These are phyloP conservation scores for Cystobasidium slooffiae DNA, from an alignment of 1,284 basidiomycete genomes.

Conservation along the genomic window DNA sequence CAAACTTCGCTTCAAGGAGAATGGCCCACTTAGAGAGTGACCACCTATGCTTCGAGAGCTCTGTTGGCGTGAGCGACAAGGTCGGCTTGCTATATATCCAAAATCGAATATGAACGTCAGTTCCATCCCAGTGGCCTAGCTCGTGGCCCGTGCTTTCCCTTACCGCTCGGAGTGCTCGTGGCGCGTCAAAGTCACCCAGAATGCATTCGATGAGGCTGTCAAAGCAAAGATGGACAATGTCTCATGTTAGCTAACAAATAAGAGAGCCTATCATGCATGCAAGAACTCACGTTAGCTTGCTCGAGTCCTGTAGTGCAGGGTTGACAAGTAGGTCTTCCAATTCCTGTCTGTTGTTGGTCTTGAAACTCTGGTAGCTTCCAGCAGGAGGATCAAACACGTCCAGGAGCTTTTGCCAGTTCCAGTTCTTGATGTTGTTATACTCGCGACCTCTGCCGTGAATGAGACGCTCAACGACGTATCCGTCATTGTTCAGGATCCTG, in stretches of 20 bases:
- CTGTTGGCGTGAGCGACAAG: too few species aligned
- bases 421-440: constrained; percentile 60
- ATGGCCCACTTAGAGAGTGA: too few species aligned
- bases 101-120: too few species aligned
- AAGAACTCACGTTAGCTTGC: constrained; percentile 62
- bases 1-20: too few species aligned
- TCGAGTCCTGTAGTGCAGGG: constrained; percentile 64
- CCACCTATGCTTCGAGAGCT: too few species aligned
- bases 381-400: constrained; percentile 59
- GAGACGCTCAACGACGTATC: constrained; percentile 80
- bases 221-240: too few species aligned
- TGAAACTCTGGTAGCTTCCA: constrained; percentile 66
- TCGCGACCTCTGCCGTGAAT: constrained; percentile 54
- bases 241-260: too few species aligned
- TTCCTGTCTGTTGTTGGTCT: constrained; percentile 66
- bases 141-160: too few species aligned
- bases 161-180: constrained; percentile 3
- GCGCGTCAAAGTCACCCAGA: constrained; percentile 8
- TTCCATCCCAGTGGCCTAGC: too few species aligned
- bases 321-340: constrained; percentile 68
- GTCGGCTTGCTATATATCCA: too few species aligned
- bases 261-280: too few species aligned
- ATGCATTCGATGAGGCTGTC: constrained; percentile 27
- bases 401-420: constrained; percentile 55
- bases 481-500: constrained; percentile 79